These are phyloP conservation scores for Fusarium agapanthi DNA, from an alignment of 2,329 filamentous ascomycete genomes.

Conservation along the genomic window DNA sequence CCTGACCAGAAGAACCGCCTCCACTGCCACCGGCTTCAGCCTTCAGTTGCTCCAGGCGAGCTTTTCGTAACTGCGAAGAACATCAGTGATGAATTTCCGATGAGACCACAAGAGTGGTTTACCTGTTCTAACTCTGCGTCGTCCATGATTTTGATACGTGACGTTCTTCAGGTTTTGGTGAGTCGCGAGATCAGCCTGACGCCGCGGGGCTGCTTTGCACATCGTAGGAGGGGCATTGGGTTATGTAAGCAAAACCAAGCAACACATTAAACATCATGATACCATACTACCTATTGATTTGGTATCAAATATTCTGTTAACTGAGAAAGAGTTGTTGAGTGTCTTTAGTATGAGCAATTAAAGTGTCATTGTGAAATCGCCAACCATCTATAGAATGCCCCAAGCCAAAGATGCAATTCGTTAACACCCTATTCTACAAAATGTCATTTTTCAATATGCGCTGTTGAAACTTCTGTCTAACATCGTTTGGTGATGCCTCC, in stretches of 20 bases:
- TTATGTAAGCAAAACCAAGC: slow-evolving; percentile 17
- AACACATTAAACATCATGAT: not conserved
- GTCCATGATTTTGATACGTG: slow-evolving; percentile 48
- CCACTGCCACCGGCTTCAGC: slow-evolving; percentile 67
- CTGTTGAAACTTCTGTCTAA: slow-evolving; percentile 14
- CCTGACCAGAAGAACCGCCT: slow-evolving; percentile 51
- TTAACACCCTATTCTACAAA: not conserved
- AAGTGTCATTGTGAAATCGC: not conserved
- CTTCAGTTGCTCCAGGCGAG: slow-evolving; percentile 92
- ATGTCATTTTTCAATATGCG: not conserved
- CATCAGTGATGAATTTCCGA: not conserved
- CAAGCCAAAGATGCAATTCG: slow-evolving; percentile 15
- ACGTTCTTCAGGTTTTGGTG: slow-evolving; percentile 8
- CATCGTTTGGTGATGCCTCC: slow-evolving; percentile 45
- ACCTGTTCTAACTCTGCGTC: slow-evolving; percentile 57
- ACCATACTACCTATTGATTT: not conserved
- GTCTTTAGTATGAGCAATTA: not conserved
- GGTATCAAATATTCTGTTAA: not conserved
- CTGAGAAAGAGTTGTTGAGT: not conserved
- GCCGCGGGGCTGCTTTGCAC: slow-evolving; percentile 30
- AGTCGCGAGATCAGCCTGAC: slow-evolving; percentile 32
- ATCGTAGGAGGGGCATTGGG: slow-evolving; percentile 37
- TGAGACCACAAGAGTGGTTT: not conserved
- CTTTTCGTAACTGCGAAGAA: slow-evolving; percentile 78
- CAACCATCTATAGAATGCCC: not conserved